phyloP scores from a whole-genome alignment of 2,329 filamentous ascomycete species.

The Lachnellula arida region DNA sequence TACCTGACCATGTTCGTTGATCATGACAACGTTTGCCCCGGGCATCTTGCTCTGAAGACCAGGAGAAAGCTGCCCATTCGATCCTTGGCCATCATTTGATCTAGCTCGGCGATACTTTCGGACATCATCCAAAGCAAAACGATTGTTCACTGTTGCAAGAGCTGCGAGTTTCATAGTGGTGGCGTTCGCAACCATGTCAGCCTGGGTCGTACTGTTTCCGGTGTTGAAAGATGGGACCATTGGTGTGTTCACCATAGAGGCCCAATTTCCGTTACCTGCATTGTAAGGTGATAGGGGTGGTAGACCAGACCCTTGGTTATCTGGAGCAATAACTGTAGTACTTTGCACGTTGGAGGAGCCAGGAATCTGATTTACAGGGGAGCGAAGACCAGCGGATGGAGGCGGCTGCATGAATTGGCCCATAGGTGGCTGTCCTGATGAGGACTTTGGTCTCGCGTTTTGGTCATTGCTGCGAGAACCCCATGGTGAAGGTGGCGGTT shows the following conservation, averaged over 20 bases:
- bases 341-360: conserved; percentile 71
- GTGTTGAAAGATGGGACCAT: conserved; percentile 82
- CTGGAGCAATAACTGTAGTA: conserved; percentile 71
- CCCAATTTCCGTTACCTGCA: conserved; percentile 86
- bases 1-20: conserved; percentile 87
- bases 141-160: conserved; percentile 95
- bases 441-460: conserved; percentile 66
- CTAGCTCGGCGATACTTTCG: conserved; percentile 91
- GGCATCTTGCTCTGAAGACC: conserved; percentile 61
- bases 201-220: conserved; percentile 56
- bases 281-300: conserved; percentile 82
- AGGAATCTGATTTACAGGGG: conserved; percentile 66
- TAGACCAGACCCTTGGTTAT: conserved; percentile 65
- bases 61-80: conserved; percentile 57
- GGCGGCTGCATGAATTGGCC: conserved; percentile 89
- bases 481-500: conserved; percentile 79
- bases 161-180: conserved; percentile 98
- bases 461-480: conserved; percentile 48
- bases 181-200: conserved; percentile 97
- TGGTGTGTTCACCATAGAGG: conserved; percentile 96
- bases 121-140: conserved; percentile 93
- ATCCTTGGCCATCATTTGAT: conserved; percentile 73
- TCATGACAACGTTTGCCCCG: conserved; percentile 81
- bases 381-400: conserved; percentile 69
- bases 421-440: conserved; percentile 78